Base-by-base conservation (phyloP, 2,329 filamentous ascomycete species). In the Trichoderma brevicompactum region DNA sequence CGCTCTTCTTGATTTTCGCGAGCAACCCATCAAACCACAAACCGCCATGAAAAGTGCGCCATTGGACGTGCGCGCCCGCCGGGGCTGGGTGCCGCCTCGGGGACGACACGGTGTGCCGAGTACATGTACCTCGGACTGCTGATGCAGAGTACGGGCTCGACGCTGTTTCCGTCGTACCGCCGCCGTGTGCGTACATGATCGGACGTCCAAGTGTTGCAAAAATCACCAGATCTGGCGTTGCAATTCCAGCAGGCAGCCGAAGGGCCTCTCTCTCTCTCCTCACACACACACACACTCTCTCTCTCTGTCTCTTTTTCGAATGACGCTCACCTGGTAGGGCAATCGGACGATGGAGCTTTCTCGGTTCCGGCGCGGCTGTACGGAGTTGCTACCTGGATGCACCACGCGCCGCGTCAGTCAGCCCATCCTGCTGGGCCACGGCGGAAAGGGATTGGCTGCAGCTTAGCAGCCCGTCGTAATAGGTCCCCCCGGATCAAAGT, bases 381-480 rank as follows among this genome's bases (percentile, higher is more conserved):
- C 52, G 63, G 46, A 59, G 53, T 34, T 28, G 46, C 40, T 49
- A 41, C 46, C 5, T 48, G 36, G 56, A 15, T 55, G 34, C 56
- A 50, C 56, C 44, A 60, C 53, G 54, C 55, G 64, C 56, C 56
- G 64, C 64, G 64, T 65, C 64, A 65, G 64, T 65, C 64, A 65
- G 56, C 64, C 64, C 49, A 59, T 62, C 9, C 10, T 36, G 63
- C 62, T 59, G 54, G 41, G 54, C 34, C 28, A 49, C n/a, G 44
- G 19, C 46, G 23, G 10, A 38, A 50, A 28, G 38, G 40, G 46
- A 59, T 65, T 65, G 63, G 63, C 63, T 34, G 54, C 44, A 59
- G 34, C 23, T 17, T 34, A 36, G 63, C 36, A 58, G 19, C 46
- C 32, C 13, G 23, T 40, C 41, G 46, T 46, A 23, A 65, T 62